phyloP scores from a whole-genome alignment of 345 rosid genomes.

The Clarkia xantiana region DNA sequence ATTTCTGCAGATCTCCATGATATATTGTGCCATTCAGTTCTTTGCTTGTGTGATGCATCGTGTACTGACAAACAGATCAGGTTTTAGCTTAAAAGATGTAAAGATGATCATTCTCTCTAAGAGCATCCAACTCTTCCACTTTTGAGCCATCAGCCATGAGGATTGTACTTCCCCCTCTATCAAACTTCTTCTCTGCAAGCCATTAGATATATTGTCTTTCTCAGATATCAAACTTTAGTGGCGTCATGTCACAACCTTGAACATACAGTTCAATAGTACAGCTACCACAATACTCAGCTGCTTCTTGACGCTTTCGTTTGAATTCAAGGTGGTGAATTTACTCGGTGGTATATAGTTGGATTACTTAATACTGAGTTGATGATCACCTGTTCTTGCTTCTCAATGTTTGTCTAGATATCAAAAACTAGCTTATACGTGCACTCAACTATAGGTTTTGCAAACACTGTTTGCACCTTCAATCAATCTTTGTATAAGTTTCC shows the following conservation, averaged over 20 bases:
- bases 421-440: too few relatives aligned
- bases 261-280: too few relatives aligned
- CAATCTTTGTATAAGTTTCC: too few relatives aligned
- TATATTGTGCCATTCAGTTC: background rate
- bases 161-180: conserved; percentile 53
- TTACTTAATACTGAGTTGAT: too few relatives aligned
- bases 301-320: too few relatives aligned
- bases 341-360: too few relatives aligned
- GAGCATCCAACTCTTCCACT: conserved; percentile 61
- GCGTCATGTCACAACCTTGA: background rate
- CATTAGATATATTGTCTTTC: conserved; percentile 2
- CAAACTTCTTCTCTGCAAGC: conserved; percentile 60
- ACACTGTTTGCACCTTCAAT: too few relatives aligned
- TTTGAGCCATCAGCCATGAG: conserved; percentile 63
- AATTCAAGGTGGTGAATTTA: too few relatives aligned
- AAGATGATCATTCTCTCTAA: conserved; percentile 71
- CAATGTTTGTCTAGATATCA: too few relatives aligned
- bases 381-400: too few relatives aligned
- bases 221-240: background rate
- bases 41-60: background rate
- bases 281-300: too few relatives aligned
- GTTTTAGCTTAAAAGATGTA: conserved; percentile 30
- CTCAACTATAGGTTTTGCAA: too few relatives aligned
- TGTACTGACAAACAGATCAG: background rate
- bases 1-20: background rate